A percentile compares a stretch with the other conserved stretches of the same genome.
These are phyloP conservation scores for Nitzschia sp. DNA, from an alignment of 108 stramenopile genomes.

Conservation along the genomic window DNA sequence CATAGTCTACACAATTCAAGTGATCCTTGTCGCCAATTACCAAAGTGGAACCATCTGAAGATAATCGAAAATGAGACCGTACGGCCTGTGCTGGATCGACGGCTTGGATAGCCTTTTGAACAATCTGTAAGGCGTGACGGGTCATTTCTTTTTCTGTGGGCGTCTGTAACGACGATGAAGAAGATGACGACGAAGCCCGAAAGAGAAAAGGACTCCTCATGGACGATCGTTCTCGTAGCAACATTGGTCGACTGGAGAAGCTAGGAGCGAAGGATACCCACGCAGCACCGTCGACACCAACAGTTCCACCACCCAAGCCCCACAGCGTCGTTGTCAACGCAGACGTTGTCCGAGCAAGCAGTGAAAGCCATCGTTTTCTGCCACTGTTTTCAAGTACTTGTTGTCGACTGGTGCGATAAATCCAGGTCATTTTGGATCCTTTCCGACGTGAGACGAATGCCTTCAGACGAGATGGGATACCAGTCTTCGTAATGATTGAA, in stretches of 20 bases:
- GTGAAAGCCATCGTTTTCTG: background rate
- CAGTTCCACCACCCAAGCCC: background rate
- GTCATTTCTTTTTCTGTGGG: slow-evolving; percentile 61
- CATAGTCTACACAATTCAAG: slow-evolving; percentile 50
- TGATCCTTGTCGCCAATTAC: background rate
- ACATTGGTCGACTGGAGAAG: too few species aligned
- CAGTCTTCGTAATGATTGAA: too few species aligned
- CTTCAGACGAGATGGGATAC: too few species aligned
- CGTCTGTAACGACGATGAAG: slow-evolving; percentile 18
- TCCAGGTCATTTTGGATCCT: background rate
- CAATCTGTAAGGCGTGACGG: slow-evolving; percentile 59
- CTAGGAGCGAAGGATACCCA: too few species aligned
- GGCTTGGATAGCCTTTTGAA: slow-evolving; percentile 61
- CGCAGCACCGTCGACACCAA: background rate
- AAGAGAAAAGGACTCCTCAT: too few species aligned
- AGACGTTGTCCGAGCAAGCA: background rate
- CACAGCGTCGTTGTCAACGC: background rate
- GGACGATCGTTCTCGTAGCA: too few species aligned
- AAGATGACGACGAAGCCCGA: background rate
- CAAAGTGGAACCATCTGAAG: slow-evolving; percentile 3
- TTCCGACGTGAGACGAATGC: too few species aligned
- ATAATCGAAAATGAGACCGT: slow-evolving; percentile 26
- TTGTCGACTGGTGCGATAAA: background rate
- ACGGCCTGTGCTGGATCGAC: slow-evolving; percentile 70
- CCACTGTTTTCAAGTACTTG: background rate